Evolutionary conservation across 768 basidiomycete species (phyloP), one percentile per base, ranked within the genome.

Genomic region (Termitomyces sp.): DNA sequence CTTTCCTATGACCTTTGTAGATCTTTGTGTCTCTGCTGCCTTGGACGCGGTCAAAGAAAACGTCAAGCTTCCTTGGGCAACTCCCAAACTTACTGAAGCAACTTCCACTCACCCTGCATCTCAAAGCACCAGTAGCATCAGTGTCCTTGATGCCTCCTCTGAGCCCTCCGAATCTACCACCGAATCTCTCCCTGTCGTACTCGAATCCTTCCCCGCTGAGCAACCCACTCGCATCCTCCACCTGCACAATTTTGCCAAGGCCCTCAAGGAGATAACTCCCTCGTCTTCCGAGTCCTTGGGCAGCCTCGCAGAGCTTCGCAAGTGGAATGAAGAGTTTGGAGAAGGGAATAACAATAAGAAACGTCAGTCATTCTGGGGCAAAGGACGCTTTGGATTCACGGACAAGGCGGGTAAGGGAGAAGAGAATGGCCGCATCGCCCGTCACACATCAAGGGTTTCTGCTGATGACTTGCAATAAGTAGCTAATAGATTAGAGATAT

Each of bases 251-350:
- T 97, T 98, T 68, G 77, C 76, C 22, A 87, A 90, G 67, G 95
- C 95, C 0, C 77, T 97, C 58, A 86, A 83, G 63, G 94, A 98
- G 72, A 95, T 96, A 62, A 88, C 89, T 2, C 92, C 95, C 13
- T 95, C 93, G 0, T 88, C 87, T 6, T 94, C 93, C 3, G 95
- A 96, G 72, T 78, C 83, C 13, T 74, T 91, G 3, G 90, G 89
- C 50, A 89, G 82, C 51, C 81, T 93, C 36, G 75, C 85, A 1
- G 89, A 89, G 58, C 75, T 94, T 46, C 82, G 88, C 46, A 89
- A 88, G 73, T 95, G 93, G 93, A 95, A 96, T 61, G 90, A 95
- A 49, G 91, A 95, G 69, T 95, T 94, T 71, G 95, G 95, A 27
- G 94, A 96, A 70, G 93, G 93, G 6, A 75, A 82, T 18, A 81